A percentile compares a stretch with the other conserved stretches of the same genome.
phyloP scores from a whole-genome alignment of 129 eudicot genomes.

The Chrysanthemum lavandulifolium region DNA sequence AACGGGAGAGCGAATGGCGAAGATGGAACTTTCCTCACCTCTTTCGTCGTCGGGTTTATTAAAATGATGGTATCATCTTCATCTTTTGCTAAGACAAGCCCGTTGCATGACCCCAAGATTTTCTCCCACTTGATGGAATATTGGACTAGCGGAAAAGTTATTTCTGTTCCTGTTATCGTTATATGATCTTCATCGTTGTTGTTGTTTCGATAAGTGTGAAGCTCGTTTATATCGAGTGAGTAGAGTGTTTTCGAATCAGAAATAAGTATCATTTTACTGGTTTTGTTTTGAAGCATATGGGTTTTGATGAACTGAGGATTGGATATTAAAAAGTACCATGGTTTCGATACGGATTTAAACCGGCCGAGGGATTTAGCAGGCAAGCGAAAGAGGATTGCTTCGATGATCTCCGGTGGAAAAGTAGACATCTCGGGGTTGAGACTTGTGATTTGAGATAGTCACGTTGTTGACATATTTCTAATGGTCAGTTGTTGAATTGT shows the following conservation, averaged over 20 bases:
- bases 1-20: neutral
- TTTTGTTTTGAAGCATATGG: conserved; percentile 18
- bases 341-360: too few relatives aligned
- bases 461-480: too few relatives aligned
- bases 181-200: neutral
- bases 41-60: conserved; percentile 40
- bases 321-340: conserved; percentile 31
- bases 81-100: conserved; percentile 29
- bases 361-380: conserved; percentile 7
- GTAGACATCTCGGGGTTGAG: too few relatives aligned
- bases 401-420: conserved; percentile 29
- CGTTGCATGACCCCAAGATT: conserved; percentile 40
- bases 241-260: conserved; percentile 1
- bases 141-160: too few relatives aligned
- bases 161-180: too few relatives aligned
- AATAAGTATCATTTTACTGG: conserved; percentile 16
- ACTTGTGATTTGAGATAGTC: too few relatives aligned
- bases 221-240: neutral
- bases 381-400: conserved; percentile 25
- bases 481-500: too few relatives aligned
- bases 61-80: conserved; percentile 3
- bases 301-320: conserved; percentile 31
- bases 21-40: conserved; percentile 19
- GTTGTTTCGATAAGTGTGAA: neutral
- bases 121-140: too few relatives aligned